Evolutionary conservation across 2,329 filamentous ascomycete genomes (phyloP), one percentile per base, ranked within the genome.

Genomic region (Shiraia bambusicola): DNA sequence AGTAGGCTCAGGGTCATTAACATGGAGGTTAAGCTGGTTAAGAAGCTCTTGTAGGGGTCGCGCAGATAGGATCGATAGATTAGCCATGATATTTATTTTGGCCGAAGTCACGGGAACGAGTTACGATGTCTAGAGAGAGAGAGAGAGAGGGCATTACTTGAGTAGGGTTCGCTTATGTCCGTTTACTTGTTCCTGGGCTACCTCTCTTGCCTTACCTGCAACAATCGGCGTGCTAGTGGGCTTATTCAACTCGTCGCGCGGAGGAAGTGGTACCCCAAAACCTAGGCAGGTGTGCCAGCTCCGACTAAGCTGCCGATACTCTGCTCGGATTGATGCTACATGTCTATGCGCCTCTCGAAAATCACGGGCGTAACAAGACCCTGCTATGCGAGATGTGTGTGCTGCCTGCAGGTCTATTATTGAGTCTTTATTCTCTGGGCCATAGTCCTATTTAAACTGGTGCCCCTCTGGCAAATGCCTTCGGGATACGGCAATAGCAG

Each of bases 401-500:
- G 33, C 33, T 24, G 33, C 33, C 17, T 35, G 33, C 4, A 35
- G 33, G n/a, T 35, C 33, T n/a, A 35, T 35, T 9, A 6, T 22
- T 35, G 17, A n/a, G 17, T 35, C n/a, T 14, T 27, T 27, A 10
- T 35, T 22, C n/a, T 35, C 33, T 12, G 30, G 6, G 6, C 30
- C 30, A 26, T 35, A 35, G 33, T 35, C 33, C 4, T 22, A 22
- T 22, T 35, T 35, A 13, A 35, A 35, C 8, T 35, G 6, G 4
- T 13, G 13, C 7, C 33, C 33, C 14, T 35, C 33, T 15, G 16
- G 33, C 19, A 35, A 24, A 14, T 35, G 33, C 22, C 33, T 35
- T 25, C 33, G 12, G 13, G 33, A 35, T 13, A 35, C 26, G 16
- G 33, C 33, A 9, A 35, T 35, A 13, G 33, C 22, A 27, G 33